These are phyloP conservation scores for Syzygium jambos DNA, from an alignment of 345 rosid species.

Conservation along the genomic window DNA sequence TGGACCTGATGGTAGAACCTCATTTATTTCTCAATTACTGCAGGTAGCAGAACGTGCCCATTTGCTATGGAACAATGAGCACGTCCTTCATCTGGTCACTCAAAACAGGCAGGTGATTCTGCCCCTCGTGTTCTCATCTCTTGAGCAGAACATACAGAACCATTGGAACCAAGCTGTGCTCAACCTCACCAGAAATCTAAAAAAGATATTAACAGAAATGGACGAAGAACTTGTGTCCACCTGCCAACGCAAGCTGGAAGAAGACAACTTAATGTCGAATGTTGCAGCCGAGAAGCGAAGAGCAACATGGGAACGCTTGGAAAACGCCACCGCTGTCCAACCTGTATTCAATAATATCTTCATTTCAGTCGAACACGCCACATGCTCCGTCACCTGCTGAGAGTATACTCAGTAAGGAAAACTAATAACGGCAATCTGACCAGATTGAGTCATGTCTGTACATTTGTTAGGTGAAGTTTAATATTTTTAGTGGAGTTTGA, in stretches of 20 bases:
- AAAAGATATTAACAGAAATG: constrained; percentile 54
- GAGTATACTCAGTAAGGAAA: neutral
- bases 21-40: neutral
- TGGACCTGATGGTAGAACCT: neutral
- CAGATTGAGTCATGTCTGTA: constrained; percentile 2
- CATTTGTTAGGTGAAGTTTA: neutral
- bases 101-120: constrained; percentile 47
- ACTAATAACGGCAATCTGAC: neutral
- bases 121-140: constrained; percentile 48
- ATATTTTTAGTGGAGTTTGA: neutral
- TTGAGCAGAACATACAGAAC: constrained; percentile 46
- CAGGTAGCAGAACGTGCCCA: constrained; percentile 86
- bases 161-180: constrained; percentile 82
- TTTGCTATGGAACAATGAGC: constrained; percentile 69
- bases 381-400: constrained; percentile 48
- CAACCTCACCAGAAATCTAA: constrained; percentile 51
- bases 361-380: constrained; percentile 23
- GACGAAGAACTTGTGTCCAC: constrained; percentile 49
- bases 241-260: constrained; percentile 49
- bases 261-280: constrained; percentile 26
- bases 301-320: constrained; percentile 58
- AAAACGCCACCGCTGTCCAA: constrained; percentile 32
- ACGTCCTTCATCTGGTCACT: constrained; percentile 37
- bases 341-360: constrained; percentile 1
- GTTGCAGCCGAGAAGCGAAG: constrained; percentile 50